Conservation (phyloP, 192 early-diverging fungal genomes). For the Rhizoclosmatium globosum region DNA sequence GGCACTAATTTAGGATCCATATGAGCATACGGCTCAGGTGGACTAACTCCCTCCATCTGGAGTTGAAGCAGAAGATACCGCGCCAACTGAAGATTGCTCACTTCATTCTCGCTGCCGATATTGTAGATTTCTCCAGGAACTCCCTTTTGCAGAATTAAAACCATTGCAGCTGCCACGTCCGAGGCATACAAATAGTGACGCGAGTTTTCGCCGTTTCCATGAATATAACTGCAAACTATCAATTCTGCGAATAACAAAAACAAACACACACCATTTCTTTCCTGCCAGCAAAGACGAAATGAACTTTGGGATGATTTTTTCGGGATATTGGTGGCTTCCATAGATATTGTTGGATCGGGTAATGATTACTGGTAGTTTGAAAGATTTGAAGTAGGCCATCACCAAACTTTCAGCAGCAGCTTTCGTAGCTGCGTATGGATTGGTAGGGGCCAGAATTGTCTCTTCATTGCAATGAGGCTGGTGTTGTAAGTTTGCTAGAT, state of each 20-base stretch:
- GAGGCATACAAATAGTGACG: constrained; percentile 78
- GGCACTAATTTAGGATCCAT: neutral
- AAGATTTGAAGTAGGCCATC: constrained; percentile 79
- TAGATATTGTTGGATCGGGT: constrained; percentile 84
- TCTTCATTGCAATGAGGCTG: constrained; percentile 73
- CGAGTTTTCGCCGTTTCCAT: constrained; percentile 77
- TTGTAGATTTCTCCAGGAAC: constrained; percentile 80
- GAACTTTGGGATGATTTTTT: constrained; percentile 88
- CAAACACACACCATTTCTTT: constrained; percentile 56
- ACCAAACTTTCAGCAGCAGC: constrained; percentile 84
- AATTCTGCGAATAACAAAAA: neutral
- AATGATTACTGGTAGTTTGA: constrained; percentile 79
- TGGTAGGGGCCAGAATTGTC: constrained; percentile 71
- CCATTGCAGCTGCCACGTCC: constrained; percentile 75
- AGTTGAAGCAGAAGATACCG: constrained; percentile 63
- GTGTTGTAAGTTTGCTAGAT: neutral
- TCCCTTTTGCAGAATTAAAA: constrained; percentile 72
- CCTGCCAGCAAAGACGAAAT: constrained; percentile 67
- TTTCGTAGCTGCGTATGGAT: constrained; percentile 88
- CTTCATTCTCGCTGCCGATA: constrained; percentile 75
- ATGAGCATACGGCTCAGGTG: neutral
- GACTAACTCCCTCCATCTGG: constrained; percentile 11
- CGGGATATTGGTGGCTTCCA: constrained; percentile 83
- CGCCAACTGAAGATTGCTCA: constrained; percentile 74
- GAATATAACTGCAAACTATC: constrained; percentile 60